Evolutionary conservation across 345 rosid species (phyloP).

Genomic region (Citrus sp.): DNA sequence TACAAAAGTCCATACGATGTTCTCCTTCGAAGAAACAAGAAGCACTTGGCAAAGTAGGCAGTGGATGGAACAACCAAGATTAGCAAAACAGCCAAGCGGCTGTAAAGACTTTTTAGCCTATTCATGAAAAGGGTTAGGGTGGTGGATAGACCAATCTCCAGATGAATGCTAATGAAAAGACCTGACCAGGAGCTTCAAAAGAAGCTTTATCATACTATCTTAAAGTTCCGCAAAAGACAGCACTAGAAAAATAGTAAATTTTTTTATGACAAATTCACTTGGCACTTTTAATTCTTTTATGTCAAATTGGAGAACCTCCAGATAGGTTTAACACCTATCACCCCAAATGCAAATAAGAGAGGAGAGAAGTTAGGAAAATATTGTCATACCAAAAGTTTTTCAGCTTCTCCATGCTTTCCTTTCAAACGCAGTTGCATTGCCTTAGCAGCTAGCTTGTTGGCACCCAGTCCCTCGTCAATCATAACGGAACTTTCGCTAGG

Average conservation of each 20-base stretch:
- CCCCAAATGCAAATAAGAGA: not conserved
- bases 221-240: not conserved
- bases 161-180: not conserved
- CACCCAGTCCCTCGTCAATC: slow-evolving; percentile 42
- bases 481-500: slow-evolving; percentile 26
- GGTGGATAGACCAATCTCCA: not conserved
- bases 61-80: not conserved
- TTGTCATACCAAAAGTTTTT: slow-evolving; percentile 62
- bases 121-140: not conserved
- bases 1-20: not conserved
- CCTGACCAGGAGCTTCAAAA: not conserved
- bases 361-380: not conserved
- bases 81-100: not conserved
- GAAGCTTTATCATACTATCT: not conserved
- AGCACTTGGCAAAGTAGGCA: not conserved
- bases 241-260: not conserved
- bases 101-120: not conserved
- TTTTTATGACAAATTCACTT: not conserved
- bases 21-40: not conserved
- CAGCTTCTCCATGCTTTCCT: slow-evolving; percentile 88
- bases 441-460: slow-evolving; percentile 85
- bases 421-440: slow-evolving; percentile 85
- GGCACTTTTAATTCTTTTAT: not conserved
- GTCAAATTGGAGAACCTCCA: not conserved
- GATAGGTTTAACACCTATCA: not conserved